phyloP scores from a whole-genome alignment of 306 rosid species.

The barrel medic (Medicago truncatula) region DNA sequence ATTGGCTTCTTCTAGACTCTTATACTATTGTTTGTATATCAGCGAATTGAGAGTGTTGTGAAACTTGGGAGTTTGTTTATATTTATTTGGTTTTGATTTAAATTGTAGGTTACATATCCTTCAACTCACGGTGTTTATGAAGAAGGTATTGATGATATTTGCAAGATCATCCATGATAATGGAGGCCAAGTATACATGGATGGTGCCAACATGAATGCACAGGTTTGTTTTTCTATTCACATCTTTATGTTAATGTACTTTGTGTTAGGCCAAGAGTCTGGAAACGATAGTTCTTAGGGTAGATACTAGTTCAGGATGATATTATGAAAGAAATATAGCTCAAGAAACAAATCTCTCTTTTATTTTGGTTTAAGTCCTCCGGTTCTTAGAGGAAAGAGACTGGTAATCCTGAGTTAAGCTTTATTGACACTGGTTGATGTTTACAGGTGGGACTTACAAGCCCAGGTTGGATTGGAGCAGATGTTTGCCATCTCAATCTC shows the following conservation, averaged over 20 bases:
- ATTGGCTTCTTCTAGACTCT: conserved; percentile 38
- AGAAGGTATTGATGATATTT: conserved; percentile 98
- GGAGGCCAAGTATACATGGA: conserved; percentile 99
- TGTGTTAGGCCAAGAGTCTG: not conserved
- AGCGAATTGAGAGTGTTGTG: conserved; percentile 1
- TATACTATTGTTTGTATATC: not conserved
- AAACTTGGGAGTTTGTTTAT: conserved; percentile 16
- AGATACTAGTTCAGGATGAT: conserved; percentile 15
- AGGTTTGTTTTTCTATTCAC: conserved; percentile 57
- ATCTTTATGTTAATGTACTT: conserved; percentile 22
- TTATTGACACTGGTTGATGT: conserved; percentile 25
- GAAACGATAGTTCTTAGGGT: not conserved
- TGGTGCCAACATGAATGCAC: conserved; percentile 99
- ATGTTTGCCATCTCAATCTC: conserved; percentile 99
- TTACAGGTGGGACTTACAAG: conserved; percentile 93
- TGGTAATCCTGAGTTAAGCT: not conserved
- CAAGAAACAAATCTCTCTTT: conserved; percentile 16
- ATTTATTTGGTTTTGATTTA: conserved; percentile 44
- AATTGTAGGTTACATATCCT: conserved; percentile 92
- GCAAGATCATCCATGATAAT: conserved; percentile 95
- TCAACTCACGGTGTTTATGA: conserved; percentile 98
- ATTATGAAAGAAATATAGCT: conserved; percentile 15
- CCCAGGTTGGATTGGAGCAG: conserved; percentile 99
- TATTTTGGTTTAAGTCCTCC: not conserved
- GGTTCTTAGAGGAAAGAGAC: not conserved